Evolutionary conservation across 2,329 filamentous ascomycete species (phyloP), one percentile per base, ranked within the genome.

Genomic region (Colletotrichum sp.): DNA sequence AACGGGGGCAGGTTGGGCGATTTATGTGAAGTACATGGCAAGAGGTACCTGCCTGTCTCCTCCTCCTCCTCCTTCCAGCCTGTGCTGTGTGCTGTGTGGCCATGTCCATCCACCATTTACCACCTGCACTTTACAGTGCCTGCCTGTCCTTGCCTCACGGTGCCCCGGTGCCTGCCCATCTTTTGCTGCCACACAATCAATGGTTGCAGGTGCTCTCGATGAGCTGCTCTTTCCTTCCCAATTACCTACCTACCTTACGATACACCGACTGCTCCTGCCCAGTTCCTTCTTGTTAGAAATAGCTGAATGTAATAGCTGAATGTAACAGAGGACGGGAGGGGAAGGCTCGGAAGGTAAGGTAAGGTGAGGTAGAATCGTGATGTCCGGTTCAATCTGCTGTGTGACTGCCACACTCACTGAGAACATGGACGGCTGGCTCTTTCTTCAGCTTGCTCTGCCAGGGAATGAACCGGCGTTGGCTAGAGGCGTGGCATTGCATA

Each of bases 11-110:
- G 59, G 68, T 70, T 71, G 75, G 71, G 66, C 60, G 75, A 76
- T 71, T 76, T 76, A 75, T 76, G 75, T 75, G 71, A 71, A 75
- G 64, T 68, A 72, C 70, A 62, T 72, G 70, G 55, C 44, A 44
- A 57, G 59, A 71, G 59, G 71, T 76, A 74, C 60, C 60, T 44
- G 6, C 44, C 44, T 49, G 44, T 12, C 39, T 44, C 39, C 39
- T 44, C 39, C 39, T 44, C 39, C n/a, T 49, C 55, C 55, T 32
- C 65, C 16, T 36, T 44, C 62, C 49, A 18, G 18, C 66, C 49
- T 75, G 34, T 52, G 34, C 32, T 52, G 44, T 52, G 39, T 44
- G 39, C 44, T 52, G 44, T 52, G 44, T 52, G 44, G n/a, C 39
- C 39, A 49, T 49, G 39, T 49, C 39, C 39, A 49, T 49, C 18